These are phyloP conservation scores for Microdochium nivale DNA, from an alignment of 2,329 filamentous ascomycete species.

Conservation along the genomic window DNA sequence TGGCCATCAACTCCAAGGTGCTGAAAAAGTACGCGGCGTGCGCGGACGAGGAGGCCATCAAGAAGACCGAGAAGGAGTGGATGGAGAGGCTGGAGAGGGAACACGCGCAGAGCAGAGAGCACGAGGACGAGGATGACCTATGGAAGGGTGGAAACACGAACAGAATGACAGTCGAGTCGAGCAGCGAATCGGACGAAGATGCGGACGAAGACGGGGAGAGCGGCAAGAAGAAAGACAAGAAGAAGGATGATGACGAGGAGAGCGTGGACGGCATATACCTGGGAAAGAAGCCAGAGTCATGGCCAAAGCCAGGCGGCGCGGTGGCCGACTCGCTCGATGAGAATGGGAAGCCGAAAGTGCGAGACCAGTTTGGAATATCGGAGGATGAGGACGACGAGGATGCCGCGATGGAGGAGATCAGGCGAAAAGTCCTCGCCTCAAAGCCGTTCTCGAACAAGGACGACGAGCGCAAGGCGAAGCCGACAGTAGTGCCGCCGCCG, in stretches of 20 bases:
- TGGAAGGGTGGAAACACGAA: conserved; percentile 94
- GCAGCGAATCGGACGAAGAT: conserved; percentile 38
- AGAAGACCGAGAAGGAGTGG: conserved; percentile 80
- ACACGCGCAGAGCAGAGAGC: conserved; percentile 70
- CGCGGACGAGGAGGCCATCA: conserved; percentile 70
- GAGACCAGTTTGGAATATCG: conserved; percentile 68
- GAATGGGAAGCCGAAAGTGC: conserved; percentile 36
- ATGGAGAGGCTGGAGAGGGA: conserved; percentile 83
- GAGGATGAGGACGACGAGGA: conserved; percentile 73
- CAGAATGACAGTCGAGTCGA: conserved; percentile 44
- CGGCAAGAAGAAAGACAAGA: conserved; percentile 32
- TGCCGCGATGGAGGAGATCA: conserved; percentile 81
- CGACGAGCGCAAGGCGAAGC: conserved; percentile 41
- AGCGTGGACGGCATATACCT: conserved; percentile 52
- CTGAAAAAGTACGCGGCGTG: conserved; percentile 81
- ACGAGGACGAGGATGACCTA: conserved; percentile 60
- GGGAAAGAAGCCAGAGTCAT: conserved; percentile 39
- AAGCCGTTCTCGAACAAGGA: conserved; percentile 70
- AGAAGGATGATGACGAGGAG: conserved; percentile 30
- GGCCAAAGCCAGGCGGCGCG: conserved; percentile 18
- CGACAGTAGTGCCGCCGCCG: conserved; percentile 54
- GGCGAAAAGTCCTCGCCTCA: conserved; percentile 81
- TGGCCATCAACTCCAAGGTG: conserved; percentile 81
- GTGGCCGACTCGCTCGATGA: conserved; percentile 18
- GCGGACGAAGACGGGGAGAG: conserved; percentile 37